These are phyloP conservation scores for Vitis amurensis DNA, from an alignment of 164 flowering plant genomes.

Conservation along the genomic window DNA sequence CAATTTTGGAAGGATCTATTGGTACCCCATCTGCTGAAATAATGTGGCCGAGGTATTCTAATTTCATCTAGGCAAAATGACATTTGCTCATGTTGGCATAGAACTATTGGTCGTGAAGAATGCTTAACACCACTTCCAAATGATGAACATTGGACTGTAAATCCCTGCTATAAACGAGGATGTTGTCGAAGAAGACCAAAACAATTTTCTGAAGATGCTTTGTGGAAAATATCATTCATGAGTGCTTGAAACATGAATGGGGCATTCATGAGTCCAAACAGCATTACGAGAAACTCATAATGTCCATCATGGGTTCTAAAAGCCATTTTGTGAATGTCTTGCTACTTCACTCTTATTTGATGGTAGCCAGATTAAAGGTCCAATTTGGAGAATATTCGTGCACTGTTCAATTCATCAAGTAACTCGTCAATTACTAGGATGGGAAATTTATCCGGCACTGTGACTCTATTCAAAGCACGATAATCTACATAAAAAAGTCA, in stretches of 20 bases:
- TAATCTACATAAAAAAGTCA: neutral
- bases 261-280: neutral
- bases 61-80: neutral
- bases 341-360: neutral
- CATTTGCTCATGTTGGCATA: neutral
- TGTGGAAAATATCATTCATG: neutral
- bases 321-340: neutral
- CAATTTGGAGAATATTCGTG: neutral
- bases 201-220: no score
- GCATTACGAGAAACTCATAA: neutral
- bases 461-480: neutral
- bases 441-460: neutral
- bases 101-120: neutral
- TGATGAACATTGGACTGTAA: no score
- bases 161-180: no score
- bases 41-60: neutral
- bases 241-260: neutral
- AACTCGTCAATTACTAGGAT: neutral
- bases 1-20: neutral
- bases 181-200: no score
- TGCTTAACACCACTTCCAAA: no score
- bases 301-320: neutral
- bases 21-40: neutral
- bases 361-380: neutral
- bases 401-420: neutral